Conservation (phyloP, 208 protist species). For the Leishmania mexicana region DNA sequence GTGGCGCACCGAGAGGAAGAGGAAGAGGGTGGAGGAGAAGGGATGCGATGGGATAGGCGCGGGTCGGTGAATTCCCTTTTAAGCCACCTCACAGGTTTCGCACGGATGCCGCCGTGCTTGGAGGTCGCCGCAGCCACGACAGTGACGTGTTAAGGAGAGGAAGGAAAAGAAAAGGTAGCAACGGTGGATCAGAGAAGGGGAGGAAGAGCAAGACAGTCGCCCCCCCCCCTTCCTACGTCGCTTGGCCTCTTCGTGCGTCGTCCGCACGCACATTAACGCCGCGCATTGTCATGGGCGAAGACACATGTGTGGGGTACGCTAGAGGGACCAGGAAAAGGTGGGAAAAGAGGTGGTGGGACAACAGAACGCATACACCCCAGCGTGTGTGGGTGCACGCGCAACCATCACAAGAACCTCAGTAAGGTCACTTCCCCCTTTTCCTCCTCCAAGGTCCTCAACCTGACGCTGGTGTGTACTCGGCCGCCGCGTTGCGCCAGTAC, state of each 20-base stretch:
- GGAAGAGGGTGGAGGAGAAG: not conserved
- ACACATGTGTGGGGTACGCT: not conserved
- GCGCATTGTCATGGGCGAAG: not conserved
- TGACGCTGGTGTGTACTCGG: slow-evolving; percentile 10
- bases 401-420: not conserved
- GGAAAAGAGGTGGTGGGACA: not conserved
- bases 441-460: not conserved
- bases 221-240: not conserved
- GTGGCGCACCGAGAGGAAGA: not conserved
- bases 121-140: not conserved
- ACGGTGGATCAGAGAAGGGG: not conserved
- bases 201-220: not conserved
- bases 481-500: slow-evolving; percentile 44
- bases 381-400: not conserved
- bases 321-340: not conserved
- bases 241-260: not conserved
- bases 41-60: not conserved
- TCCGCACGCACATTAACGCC: not conserved
- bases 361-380: not conserved
- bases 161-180: not conserved
- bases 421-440: not conserved
- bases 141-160: not conserved
- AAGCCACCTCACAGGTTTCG: not conserved
- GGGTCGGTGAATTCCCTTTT: not conserved
- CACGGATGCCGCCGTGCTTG: not conserved